Conservation (phyloP, 805 yeast species). For the Torulaspora indica region DNA sequence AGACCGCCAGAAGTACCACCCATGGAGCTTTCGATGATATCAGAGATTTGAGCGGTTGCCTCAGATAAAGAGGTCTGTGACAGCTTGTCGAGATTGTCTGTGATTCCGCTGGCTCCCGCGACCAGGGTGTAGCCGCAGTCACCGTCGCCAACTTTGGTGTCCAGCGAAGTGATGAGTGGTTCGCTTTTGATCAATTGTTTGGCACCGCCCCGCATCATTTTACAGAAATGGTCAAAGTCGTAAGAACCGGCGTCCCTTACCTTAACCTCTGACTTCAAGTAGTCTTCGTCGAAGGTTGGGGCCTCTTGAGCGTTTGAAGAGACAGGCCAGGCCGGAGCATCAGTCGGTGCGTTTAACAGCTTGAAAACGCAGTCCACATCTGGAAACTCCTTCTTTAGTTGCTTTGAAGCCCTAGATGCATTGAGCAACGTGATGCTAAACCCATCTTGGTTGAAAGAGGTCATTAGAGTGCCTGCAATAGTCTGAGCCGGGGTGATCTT, state of each 20-base stretch:
- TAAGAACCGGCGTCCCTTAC: conserved; percentile 37
- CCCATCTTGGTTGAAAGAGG: conserved; percentile 90
- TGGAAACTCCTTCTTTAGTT: conserved; percentile 33
- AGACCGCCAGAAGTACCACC: conserved; percentile 97
- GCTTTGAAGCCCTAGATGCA: conserved; percentile 47
- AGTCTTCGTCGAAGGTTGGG: conserved; percentile 31
- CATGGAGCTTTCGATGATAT: conserved; percentile 83
- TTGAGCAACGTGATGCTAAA: conserved; percentile 80
- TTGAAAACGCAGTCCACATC: conserved; percentile 42
- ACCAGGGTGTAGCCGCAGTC: conserved; percentile 93
- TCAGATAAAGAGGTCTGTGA: conserved; percentile 44
- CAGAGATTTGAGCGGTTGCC: conserved; percentile 68
- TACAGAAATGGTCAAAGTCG: conserved; percentile 33
- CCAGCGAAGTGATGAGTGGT: conserved; percentile 78
- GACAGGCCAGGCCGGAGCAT: conserved; percentile 75
- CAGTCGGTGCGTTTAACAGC: conserved; percentile 64
- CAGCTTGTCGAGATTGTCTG: conserved; percentile 46
- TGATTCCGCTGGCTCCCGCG: conserved; percentile 72
- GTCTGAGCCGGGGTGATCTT: conserved; percentile 61
- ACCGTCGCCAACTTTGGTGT: conserved; percentile 91
- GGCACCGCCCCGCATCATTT: conserved; percentile 47
- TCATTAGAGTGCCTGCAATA: conserved; percentile 73
- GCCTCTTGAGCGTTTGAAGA: conserved; percentile 28
- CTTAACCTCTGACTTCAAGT: conserved; percentile 32
- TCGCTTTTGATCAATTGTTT: conserved; percentile 56